Evolutionary conservation across 83 land plant genomes (phyloP).

Genomic region (Thuja plicata): DNA sequence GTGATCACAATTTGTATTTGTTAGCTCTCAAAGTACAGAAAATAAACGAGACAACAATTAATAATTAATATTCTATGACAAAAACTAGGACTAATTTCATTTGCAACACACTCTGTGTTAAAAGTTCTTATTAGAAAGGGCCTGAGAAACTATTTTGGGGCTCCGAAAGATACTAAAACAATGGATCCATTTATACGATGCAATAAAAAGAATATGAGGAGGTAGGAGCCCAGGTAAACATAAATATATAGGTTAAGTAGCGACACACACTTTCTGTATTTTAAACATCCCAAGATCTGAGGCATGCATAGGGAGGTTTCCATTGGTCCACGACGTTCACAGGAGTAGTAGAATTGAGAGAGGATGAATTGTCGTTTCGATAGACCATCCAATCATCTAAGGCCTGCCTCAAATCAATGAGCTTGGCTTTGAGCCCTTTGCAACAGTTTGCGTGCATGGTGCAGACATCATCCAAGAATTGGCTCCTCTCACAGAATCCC

Average conservation of each 20-base stretch:
- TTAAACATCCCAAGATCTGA: not conserved
- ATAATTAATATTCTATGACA: too few relatives aligned
- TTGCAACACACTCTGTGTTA: too few relatives aligned
- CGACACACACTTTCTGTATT: not conserved
- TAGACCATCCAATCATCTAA: slow-evolving; percentile 42
- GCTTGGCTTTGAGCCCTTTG: slow-evolving; percentile 44
- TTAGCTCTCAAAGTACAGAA: too few relatives aligned
- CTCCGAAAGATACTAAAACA: not conserved
- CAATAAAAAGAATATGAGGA: not conserved
- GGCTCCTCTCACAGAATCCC: slow-evolving; percentile 41
- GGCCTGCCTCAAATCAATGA: slow-evolving; percentile 31
- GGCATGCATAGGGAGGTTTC: slow-evolving; percentile 9
- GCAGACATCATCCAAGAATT: slow-evolving; percentile 28
- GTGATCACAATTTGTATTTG: too few relatives aligned
- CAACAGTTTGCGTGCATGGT: slow-evolving; percentile 63
- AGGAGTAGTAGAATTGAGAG: slow-evolving; percentile 3
- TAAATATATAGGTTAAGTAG: not conserved
- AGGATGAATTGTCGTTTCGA: not conserved
- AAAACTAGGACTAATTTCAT: too few relatives aligned
- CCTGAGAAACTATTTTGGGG: not conserved
- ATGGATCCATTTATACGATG: not conserved
- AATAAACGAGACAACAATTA: too few relatives aligned
- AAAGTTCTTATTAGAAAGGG: too few relatives aligned
- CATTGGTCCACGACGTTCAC: not conserved
- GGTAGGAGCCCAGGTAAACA: not conserved